Conservation (phyloP, 176 grass and related monocot genomes). For the Pharus latifolius region DNA sequence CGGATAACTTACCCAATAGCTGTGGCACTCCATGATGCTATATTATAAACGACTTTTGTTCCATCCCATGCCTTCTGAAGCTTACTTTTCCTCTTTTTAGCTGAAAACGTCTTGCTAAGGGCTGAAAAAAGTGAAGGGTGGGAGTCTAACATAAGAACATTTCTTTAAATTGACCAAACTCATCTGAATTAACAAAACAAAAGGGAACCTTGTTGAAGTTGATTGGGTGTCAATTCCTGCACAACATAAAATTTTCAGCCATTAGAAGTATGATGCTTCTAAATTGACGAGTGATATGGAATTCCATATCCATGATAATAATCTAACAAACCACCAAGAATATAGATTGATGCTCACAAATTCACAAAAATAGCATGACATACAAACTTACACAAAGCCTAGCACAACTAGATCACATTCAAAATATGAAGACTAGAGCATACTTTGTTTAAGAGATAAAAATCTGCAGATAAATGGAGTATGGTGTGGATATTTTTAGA, state of each 20-base stretch:
- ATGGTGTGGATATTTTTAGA: too few relatives aligned
- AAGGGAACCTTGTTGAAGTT: constrained; percentile 75
- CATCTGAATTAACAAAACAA: background rate
- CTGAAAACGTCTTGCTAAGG: constrained; percentile 85
- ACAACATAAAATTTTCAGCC: constrained; percentile 18
- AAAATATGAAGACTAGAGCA: background rate
- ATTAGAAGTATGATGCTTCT: background rate
- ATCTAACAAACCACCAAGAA: background rate
- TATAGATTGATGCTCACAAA: background rate
- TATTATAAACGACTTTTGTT: constrained; percentile 83
- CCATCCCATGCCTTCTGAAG: constrained; percentile 90
- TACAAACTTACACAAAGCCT: background rate
- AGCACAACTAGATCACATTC: background rate
- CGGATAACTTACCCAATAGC: constrained; percentile 58
- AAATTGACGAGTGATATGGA: background rate
- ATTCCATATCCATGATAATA: background rate
- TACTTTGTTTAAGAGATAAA: too few relatives aligned
- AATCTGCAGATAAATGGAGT: too few relatives aligned
- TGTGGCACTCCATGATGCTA: constrained; percentile 89
- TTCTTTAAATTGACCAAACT: background rate
- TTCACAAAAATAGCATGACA: background rate
- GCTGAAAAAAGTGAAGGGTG: constrained; percentile 16
- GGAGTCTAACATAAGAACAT: background rate
- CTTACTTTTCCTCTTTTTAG: constrained; percentile 73
- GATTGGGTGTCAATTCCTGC: constrained; percentile 87